Percentiles rank a stretch among this genome's conserved stretches.
phyloP scores from a whole-genome alignment of 1,139 yeast genomes.

The Candida pseudocylindracea region DNA sequence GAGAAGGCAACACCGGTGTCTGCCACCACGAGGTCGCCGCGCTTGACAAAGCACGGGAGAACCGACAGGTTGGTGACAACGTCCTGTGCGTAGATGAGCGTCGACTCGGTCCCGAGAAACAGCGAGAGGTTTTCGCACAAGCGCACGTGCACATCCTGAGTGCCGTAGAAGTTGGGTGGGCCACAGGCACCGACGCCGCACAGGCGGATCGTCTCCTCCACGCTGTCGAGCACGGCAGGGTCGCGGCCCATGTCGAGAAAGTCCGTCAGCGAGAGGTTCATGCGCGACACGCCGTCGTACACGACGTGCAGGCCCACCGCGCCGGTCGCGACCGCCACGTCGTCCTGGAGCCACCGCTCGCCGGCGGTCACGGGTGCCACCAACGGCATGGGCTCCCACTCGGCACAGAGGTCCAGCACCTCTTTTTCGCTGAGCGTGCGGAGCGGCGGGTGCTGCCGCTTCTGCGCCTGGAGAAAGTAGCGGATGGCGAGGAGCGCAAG shows the following conservation, averaged over 20 bases:
- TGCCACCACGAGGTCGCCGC: slow-evolving; percentile 84
- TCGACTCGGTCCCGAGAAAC: slow-evolving; percentile 55
- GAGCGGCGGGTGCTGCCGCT: slow-evolving; percentile 53
- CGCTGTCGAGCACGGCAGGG: slow-evolving; percentile 25
- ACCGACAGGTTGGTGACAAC: slow-evolving; percentile 85
- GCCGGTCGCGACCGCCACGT: slow-evolving; percentile 22
- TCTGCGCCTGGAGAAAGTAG: slow-evolving; percentile 64
- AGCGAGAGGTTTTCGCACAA: slow-evolving; percentile 56
- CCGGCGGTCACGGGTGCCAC: slow-evolving; percentile 27
- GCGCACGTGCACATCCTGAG: slow-evolving; percentile 76
- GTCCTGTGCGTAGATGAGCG: slow-evolving; percentile 86
- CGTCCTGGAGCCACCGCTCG: slow-evolving; percentile 39
- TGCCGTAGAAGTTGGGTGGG: slow-evolving; percentile 94
- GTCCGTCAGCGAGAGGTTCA: slow-evolving; percentile 44
- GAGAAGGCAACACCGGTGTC: slow-evolving; percentile 64
- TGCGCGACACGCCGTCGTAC: slow-evolving; percentile 13
- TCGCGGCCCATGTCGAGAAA: slow-evolving; percentile 34
- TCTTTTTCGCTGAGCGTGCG: slow-evolving; percentile 45
- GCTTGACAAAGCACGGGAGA: slow-evolving; percentile 83
- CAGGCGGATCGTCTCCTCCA: slow-evolving; percentile 32
- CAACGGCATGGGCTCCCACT: slow-evolving; percentile 82
- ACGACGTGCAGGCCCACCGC: slow-evolving; percentile 20
- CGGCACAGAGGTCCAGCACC: slow-evolving; percentile 64
- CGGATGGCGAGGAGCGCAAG: slow-evolving; percentile 68
- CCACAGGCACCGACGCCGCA: slow-evolving; percentile 98